Conservation (phyloP, 352 stramenopile genomes). For the Phytophthora ohioensis region DNA sequence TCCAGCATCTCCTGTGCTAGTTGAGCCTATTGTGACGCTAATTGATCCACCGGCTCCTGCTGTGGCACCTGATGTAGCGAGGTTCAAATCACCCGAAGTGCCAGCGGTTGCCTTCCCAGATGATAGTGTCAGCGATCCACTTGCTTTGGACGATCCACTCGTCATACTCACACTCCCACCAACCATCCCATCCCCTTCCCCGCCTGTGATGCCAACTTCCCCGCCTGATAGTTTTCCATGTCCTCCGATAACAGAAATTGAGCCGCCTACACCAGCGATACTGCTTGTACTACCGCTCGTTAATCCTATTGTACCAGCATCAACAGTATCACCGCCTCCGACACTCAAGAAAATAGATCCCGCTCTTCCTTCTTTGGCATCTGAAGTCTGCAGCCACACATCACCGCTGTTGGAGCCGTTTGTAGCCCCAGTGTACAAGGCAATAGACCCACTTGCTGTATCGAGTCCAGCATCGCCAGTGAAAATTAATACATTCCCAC, state of each 20-base stretch:
- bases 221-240: conserved; percentile 22
- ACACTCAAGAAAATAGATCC: conserved; percentile 33
- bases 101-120: conserved; percentile 27
- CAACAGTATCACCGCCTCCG: conserved; percentile 15
- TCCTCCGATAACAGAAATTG: conserved; percentile 26
- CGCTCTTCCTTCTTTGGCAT: conserved; percentile 30
- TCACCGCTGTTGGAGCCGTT: conserved; percentile 31
- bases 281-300: conserved; percentile 13
- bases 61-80: conserved; percentile 23
- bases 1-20: conserved; percentile 12
- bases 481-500: conserved; percentile 35
- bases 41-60: conserved; percentile 32
- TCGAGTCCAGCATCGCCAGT: conserved; percentile 12
- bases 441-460: conserved; percentile 34
- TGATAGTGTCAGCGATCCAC: conserved; percentile 32
- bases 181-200: conserved; percentile 16
- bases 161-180: conserved; percentile 36
- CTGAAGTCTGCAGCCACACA: conserved; percentile 40
- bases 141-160: conserved; percentile 33
- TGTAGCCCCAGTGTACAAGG: conserved; percentile 35
- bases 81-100: conserved; percentile 21
- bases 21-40: conserved; percentile 24
- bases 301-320: conserved; percentile 19
- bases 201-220: conserved; percentile 22
- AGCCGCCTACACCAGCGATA: conserved; percentile 20